phyloP scores from a whole-genome alignment of 495 filamentous ascomycete genomes.

The Astrothelium macrocarpum region DNA sequence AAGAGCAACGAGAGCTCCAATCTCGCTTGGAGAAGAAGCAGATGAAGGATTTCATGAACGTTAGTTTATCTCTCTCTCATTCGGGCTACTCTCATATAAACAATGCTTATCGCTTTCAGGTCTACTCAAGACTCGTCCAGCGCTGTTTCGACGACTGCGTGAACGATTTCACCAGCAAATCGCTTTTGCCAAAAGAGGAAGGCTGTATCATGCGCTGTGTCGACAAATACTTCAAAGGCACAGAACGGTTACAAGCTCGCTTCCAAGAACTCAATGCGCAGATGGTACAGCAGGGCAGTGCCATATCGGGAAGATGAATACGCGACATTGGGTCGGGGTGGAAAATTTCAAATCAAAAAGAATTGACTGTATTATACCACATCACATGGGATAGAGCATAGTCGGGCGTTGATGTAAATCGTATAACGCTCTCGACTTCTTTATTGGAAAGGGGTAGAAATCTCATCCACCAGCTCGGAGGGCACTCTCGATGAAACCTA shows the following conservation, averaged over 20 bases:
- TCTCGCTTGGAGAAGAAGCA: slow-evolving; percentile 89
- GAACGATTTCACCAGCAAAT: slow-evolving; percentile 97
- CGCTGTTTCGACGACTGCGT: slow-evolving; percentile 95
- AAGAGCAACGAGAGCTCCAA: slow-evolving; percentile 87
- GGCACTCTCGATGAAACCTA: slow-evolving; percentile 53
- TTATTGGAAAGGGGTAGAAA: neutral
- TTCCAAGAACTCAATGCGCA: slow-evolving; percentile 91
- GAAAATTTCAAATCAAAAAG: neutral
- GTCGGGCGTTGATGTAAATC: neutral
- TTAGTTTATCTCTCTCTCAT: slow-evolving; percentile 38
- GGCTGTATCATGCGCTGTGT: slow-evolving; percentile 88
- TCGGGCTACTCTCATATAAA: slow-evolving; percentile 9
- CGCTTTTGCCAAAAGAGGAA: slow-evolving; percentile 73
- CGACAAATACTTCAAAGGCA: slow-evolving; percentile 84
- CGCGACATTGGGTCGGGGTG: neutral
- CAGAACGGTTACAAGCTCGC: slow-evolving; percentile 73
- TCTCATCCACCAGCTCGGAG: slow-evolving; percentile 22
- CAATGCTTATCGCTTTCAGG: slow-evolving; percentile 43
- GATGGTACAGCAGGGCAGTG: slow-evolving; percentile 61
- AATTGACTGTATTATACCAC: neutral
- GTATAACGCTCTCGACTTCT: neutral
- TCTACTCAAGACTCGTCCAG: slow-evolving; percentile 93
- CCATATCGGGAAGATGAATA: slow-evolving; percentile 36
- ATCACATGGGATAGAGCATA: neutral
- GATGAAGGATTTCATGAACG: slow-evolving; percentile 96